phyloP scores from a whole-genome alignment of 2,329 filamentous ascomycete genomes.

The Fusarium pseudoanthophilum region DNA sequence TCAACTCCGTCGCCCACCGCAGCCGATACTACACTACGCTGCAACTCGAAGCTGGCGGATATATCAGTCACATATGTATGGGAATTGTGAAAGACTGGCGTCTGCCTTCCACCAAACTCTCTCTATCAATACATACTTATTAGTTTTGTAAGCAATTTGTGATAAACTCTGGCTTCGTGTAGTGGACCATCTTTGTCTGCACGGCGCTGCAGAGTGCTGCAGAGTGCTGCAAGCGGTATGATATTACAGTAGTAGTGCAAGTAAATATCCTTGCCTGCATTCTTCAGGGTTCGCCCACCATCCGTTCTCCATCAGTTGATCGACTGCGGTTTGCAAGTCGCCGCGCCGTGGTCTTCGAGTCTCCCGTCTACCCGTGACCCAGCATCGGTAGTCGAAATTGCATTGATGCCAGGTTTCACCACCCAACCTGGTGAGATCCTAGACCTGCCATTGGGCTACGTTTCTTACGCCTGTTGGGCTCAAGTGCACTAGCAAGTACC shows the following conservation, averaged over 20 bases:
- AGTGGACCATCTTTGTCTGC: slow-evolving; percentile 26
- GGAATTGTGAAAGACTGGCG: background rate
- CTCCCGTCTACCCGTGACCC: slow-evolving; percentile 8
- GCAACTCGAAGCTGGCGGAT: background rate
- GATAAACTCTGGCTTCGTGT: slow-evolving; percentile 9
- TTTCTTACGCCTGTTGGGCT: background rate
- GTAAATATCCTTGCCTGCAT: slow-evolving; percentile 37
- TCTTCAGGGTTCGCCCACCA: slow-evolving; percentile 39
- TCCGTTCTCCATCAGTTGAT: background rate
- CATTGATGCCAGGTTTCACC: slow-evolving; percentile 28
- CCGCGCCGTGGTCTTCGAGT: background rate
- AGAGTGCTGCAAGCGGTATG: slow-evolving; percentile 40
- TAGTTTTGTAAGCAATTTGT: background rate
- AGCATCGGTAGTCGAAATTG: slow-evolving; percentile 12
- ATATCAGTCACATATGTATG: background rate
- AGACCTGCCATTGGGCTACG: slow-evolving; percentile 6
- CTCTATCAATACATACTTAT: background rate
- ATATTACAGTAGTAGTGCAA: slow-evolving; percentile 28
- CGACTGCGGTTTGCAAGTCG: background rate
- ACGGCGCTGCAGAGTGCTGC: slow-evolving; percentile 37
- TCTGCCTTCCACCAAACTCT: background rate
- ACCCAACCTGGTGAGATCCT: background rate
- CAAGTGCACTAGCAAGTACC: slow-evolving; percentile 13
- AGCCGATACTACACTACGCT: background rate
- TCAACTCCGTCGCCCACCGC: background rate